Evolutionary conservation across 2,329 filamentous ascomycete genomes (phyloP), one percentile per base, ranked within the genome.

Genomic region (Ophiocordyceps camponoti-rufipedis): DNA sequence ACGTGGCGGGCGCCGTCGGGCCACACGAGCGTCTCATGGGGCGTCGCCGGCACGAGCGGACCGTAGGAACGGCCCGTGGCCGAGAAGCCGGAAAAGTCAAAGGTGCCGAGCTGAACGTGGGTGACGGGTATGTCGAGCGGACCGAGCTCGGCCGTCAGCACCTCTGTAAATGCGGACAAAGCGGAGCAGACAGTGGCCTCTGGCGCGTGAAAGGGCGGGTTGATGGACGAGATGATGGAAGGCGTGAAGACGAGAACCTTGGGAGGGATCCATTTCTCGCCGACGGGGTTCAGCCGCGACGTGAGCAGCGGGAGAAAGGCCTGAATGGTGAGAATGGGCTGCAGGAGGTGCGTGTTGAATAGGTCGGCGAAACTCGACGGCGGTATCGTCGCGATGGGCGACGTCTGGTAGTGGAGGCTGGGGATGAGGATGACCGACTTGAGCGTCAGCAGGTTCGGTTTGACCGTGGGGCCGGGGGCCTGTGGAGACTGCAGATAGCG

Each of bases 341-440:
- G 83, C 46, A 96, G 73, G 12, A 98, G 74, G 56, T 94, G 88
- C 14, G 86, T 89, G 62, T 95, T 94, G 60, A 96, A 78, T 32
- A 87, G 81, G 57, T 95, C 86, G 51, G 85, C 85, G 67, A 94
- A 91, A 54, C 77, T 80, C 29, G 85, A 84, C 0, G 85, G 80
- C 7, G 85, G 78, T 48, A 95, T 81, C 4, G 85, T 88, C 49
- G 87, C 85, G 49, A 96, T 82, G 18, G 85, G 83, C 4, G 84
- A 85, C 28, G 82, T 80, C 45, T 85, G 82, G 60, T 88, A 93
- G 56, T 82, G 78, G 23, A 82, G 70, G 23, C 81, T 84, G 2
- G 89, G 89, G 23, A 94, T 82, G 50, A 96, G 68, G 45, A 98
- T 75, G 45, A 96, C 69, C 35, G 85, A 83, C 47, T 80, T 80